Evolutionary conservation across 2,329 filamentous ascomycete genomes (phyloP).

Genomic region (Sporothrix curviconia): DNA sequence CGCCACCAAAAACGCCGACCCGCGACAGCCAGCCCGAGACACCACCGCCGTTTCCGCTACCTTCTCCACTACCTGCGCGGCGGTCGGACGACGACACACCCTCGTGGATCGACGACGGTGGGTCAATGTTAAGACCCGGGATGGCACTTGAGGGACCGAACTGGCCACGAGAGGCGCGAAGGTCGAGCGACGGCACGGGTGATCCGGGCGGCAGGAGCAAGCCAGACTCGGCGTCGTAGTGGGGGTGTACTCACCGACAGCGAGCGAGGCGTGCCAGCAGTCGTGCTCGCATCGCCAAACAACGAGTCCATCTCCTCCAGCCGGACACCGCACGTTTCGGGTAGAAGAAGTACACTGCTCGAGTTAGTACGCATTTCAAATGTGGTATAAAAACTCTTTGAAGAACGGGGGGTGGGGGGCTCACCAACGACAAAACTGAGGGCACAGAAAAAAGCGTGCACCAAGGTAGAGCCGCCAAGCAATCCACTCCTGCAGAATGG

Average conservation of each 20-base stretch:
- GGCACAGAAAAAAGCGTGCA: slow-evolving; percentile 96
- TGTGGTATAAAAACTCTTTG: slow-evolving; percentile 38
- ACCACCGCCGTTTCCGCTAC: slow-evolving; percentile 29
- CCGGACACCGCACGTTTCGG: slow-evolving; percentile 90
- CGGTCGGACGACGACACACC: slow-evolving; percentile 31
- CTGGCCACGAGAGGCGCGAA: slow-evolving; percentile 46
- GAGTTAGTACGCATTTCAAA: not conserved
- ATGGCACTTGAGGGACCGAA: slow-evolving; percentile 62
- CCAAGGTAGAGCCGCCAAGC: slow-evolving; percentile 87
- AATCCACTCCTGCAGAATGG: slow-evolving; percentile 84
- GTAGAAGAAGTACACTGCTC: slow-evolving; percentile 91
- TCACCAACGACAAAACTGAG: slow-evolving; percentile 92
- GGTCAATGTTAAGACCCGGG: slow-evolving; percentile 74
- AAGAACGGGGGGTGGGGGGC: slow-evolving; percentile 65
- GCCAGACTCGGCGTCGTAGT: slow-evolving; percentile 66
- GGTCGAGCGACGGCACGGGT: slow-evolving; percentile 70
- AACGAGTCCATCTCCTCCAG: slow-evolving; percentile 94
- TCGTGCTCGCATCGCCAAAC: slow-evolving; percentile 87
- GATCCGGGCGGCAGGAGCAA: slow-evolving; percentile 72
- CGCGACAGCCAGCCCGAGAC: slow-evolving; percentile 45
- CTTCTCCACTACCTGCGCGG: slow-evolving; percentile 16
- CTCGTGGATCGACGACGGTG: slow-evolving; percentile 55
- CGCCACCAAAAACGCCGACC: slow-evolving; percentile 33
- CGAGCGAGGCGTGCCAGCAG: slow-evolving; percentile 67
- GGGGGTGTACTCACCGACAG: slow-evolving; percentile 76